These are phyloP conservation scores for Polyporus tsugae DNA, from an alignment of 1,284 basidiomycete species.

Conservation along the genomic window DNA sequence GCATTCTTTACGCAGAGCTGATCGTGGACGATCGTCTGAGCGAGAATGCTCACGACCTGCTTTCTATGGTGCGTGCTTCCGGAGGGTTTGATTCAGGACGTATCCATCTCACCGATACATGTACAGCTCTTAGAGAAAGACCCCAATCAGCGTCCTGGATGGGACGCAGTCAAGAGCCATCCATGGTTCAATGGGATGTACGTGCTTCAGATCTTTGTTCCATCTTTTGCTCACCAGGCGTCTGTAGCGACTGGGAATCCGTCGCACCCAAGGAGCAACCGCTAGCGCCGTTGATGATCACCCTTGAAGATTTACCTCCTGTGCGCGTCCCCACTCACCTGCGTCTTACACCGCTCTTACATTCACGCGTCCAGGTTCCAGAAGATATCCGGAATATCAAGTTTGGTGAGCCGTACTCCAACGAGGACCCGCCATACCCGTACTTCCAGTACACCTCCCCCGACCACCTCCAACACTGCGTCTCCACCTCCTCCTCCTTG, in stretches of 20 bases:
- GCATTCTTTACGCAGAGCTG: conserved; percentile 1
- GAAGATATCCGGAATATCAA: not conserved
- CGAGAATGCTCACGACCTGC: conserved; percentile 4
- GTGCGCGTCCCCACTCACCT: not conserved
- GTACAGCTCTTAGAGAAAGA: conserved; percentile 36
- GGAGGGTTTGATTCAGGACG: not conserved
- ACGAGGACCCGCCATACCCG: conserved; percentile 1
- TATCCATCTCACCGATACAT: not conserved
- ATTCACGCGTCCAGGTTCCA: not conserved
- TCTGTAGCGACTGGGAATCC: conserved; percentile 16
- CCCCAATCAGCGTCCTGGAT: conserved; percentile 24
- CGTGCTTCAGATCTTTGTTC: not conserved
- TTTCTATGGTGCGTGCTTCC: conserved; percentile 7
- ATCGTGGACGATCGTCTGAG: conserved; percentile 12
- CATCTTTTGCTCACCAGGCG: not conserved
- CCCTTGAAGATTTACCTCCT: not conserved
- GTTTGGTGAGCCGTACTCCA: conserved; percentile 13
- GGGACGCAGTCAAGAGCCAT: conserved; percentile 35
- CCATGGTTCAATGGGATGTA: conserved; percentile 34
- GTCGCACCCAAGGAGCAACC: not conserved
- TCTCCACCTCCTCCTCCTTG: not conserved
- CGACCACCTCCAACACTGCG: conserved; percentile 1
- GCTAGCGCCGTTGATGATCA: not conserved
- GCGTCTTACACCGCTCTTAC: not conserved
- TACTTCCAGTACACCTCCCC: conserved; percentile 23